These are phyloP conservation scores for Trichosanthes cucumerina DNA, from an alignment of 306 rosid genomes.

Conservation along the genomic window DNA sequence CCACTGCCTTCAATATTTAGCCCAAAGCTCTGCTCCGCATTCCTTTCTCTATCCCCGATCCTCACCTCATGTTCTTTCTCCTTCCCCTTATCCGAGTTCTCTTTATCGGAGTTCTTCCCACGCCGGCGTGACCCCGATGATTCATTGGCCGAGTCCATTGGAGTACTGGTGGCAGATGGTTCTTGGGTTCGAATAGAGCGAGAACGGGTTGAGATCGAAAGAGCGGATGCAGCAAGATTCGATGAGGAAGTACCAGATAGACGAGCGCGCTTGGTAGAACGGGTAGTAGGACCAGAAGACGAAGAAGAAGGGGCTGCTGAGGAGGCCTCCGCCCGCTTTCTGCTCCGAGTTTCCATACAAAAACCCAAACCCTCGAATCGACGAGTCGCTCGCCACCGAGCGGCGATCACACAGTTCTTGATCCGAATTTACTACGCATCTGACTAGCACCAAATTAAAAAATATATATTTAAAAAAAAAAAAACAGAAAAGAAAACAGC, in stretches of 20 bases:
- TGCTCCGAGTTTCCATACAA: slow-evolving; percentile 99
- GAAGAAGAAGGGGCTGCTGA: slow-evolving; percentile 99
- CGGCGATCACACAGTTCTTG: slow-evolving; percentile 46
- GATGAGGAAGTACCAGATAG: slow-evolving; percentile 32
- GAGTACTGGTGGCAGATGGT: slow-evolving; percentile 24
- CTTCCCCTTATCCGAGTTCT: slow-evolving; percentile 61
- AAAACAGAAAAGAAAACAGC: background rate
- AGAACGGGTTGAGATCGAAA: slow-evolving; percentile 53
- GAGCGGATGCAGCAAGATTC: slow-evolving; percentile 14
- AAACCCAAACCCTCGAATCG: slow-evolving; percentile 69
- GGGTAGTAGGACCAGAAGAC: slow-evolving; percentile 69
- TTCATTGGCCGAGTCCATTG: slow-evolving; percentile 76
- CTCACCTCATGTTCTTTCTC: slow-evolving; percentile 93
- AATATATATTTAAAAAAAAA: no score
- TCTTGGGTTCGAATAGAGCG: slow-evolving; percentile 46
- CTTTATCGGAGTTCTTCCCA: slow-evolving; percentile 52
- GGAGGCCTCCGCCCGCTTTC: slow-evolving; percentile 99
- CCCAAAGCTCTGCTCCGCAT: slow-evolving; percentile 40
- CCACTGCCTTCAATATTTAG: slow-evolving; percentile 51
- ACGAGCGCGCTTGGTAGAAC: slow-evolving; percentile 72
- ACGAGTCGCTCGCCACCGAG: slow-evolving; percentile 72
- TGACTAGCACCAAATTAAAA: background rate
- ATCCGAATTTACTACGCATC: slow-evolving; percentile 32
- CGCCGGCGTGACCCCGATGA: slow-evolving; percentile 91
- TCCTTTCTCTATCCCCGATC: slow-evolving; percentile 55